Conservation (phyloP, 2,329 filamentous ascomycete genomes). For the Penicillium sp. region DNA sequence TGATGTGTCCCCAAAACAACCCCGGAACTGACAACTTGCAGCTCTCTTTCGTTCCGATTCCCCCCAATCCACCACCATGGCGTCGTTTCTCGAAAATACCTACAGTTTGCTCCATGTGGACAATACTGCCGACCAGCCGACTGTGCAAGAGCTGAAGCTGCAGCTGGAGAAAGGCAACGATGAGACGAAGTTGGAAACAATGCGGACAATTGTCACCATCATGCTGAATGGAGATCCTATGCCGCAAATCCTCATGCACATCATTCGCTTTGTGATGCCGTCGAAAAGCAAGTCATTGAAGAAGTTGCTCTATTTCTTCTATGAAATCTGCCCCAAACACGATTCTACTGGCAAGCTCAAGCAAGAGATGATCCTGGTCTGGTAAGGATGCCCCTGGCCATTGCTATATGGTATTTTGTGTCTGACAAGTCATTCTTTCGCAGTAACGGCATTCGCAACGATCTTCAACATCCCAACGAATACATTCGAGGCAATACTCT, state of each 20-base stretch:
- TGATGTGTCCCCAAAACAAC: conserved; percentile 31
- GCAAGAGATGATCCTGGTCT: conserved; percentile 99
- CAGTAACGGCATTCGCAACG: conserved; percentile 97
- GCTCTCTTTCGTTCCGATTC: conserved; percentile 32
- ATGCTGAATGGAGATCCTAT: conserved; percentile 99
- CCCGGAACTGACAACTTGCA: conserved; percentile 35
- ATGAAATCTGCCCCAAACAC: conserved; percentile 96
- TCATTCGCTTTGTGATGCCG: conserved; percentile 99
- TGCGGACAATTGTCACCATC: conserved; percentile 92
- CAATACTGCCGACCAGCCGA: conserved; percentile 89
- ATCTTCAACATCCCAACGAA: conserved; percentile 95
- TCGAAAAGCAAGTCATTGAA: conserved; percentile 95
- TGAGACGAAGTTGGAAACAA: conserved; percentile 88
- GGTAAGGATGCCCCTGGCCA: conserved; percentile 56
- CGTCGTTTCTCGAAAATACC: conserved; percentile 87
- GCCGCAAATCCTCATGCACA: conserved; percentile 96
- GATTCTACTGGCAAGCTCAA: conserved; percentile 91
- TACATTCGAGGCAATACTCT: conserved; percentile 98
- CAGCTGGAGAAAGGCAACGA: conserved; percentile 93
- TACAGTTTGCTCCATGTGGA: conserved; percentile 98
- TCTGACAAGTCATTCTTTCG: conserved; percentile 17
- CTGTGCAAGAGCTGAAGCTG: conserved; percentile 84
- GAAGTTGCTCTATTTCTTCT: conserved; percentile 98
- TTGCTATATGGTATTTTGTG: neutral
- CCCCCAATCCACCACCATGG: conserved; percentile 63